Evolutionary conservation across 768 basidiomycete species (phyloP).

Genomic region (Agaricus subrufescens): DNA sequence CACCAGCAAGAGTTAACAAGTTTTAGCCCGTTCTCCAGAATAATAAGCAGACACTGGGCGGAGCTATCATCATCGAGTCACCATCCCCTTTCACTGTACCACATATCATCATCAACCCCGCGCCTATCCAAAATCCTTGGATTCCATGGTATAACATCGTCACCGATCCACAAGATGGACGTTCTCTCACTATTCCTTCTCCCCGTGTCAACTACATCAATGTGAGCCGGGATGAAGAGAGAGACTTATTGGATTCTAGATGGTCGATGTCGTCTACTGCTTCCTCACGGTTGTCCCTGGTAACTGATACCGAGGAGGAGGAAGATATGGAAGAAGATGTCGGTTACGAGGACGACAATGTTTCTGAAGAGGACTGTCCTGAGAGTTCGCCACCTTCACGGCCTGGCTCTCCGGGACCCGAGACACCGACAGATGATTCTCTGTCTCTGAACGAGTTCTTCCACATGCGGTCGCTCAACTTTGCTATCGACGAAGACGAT

Average conservation of each 20-base stretch:
- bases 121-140: slow-evolving; percentile 36
- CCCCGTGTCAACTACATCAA: slow-evolving; percentile 22
- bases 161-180: slow-evolving; percentile 32
- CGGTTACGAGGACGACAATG: slow-evolving; percentile 17
- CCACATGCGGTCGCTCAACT: slow-evolving; percentile 1
- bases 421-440: slow-evolving; percentile 17
- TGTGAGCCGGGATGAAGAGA: background rate
- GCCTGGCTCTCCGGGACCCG: slow-evolving; percentile 15
- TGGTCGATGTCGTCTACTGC: background rate
- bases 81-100: slow-evolving; percentile 34
- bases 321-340: slow-evolving; percentile 9
- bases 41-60: slow-evolving; percentile 19
- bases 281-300: slow-evolving; percentile 4
- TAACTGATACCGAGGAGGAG: slow-evolving; percentile 12
- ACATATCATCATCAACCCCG: slow-evolving; percentile 39
- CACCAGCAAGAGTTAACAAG: background rate
- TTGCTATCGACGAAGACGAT: slow-evolving; percentile 14
- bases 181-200: slow-evolving; percentile 26
- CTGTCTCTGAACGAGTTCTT: background rate
- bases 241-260: background rate
- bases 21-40: slow-evolving; percentile 27
- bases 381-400: slow-evolving; percentile 12
- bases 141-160: slow-evolving; percentile 29
- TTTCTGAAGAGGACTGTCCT: slow-evolving; percentile 3
- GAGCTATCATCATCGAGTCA: slow-evolving; percentile 38